Percentiles rank a stretch among this genome's conserved stretches.
These are phyloP conservation scores for Corylus americana DNA, from an alignment of 306 rosid genomes.

Conservation along the genomic window DNA sequence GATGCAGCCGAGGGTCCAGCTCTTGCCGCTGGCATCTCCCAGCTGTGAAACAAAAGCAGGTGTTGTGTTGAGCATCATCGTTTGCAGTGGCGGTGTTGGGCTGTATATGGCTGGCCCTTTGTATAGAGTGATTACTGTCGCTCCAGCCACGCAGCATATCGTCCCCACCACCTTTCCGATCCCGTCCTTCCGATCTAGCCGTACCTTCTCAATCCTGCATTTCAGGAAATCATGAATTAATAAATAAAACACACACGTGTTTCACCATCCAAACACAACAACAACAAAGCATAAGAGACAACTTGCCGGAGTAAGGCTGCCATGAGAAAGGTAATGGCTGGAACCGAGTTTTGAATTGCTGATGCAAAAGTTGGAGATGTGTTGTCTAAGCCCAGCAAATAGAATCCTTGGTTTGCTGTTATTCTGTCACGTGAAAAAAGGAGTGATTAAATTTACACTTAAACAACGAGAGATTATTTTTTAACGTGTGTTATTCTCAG, in stretches of 20 bases:
- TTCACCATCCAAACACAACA: neutral
- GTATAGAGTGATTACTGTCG: slow-evolving; percentile 86
- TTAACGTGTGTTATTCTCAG: neutral
- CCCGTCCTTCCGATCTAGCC: slow-evolving; percentile 80
- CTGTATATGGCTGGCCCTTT: slow-evolving; percentile 89
- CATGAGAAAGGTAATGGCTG: slow-evolving; percentile 97
- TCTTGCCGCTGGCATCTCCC: slow-evolving; percentile 79
- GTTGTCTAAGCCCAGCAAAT: slow-evolving; percentile 95
- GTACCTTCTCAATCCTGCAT: slow-evolving; percentile 73
- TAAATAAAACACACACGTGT: neutral
- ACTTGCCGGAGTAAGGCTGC: slow-evolving; percentile 76
- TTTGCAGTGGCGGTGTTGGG: slow-evolving; percentile 50
- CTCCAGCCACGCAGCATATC: slow-evolving; percentile 82
- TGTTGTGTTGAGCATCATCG: neutral
- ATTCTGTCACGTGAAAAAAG: slow-evolving; percentile 49
- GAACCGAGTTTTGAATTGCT: slow-evolving; percentile 94
- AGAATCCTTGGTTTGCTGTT: slow-evolving; percentile 96
- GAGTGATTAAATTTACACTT: neutral
- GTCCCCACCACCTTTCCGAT: slow-evolving; percentile 80
- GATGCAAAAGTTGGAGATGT: slow-evolving; percentile 98
- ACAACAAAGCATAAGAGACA: neutral
- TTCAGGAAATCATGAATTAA: neutral
- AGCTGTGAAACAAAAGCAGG: slow-evolving; percentile 37
- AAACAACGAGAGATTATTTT: neutral
- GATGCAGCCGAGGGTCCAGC: slow-evolving; percentile 90